These are phyloP conservation scores for Alternaria arbusti DNA, from an alignment of 2,329 filamentous ascomycete species.

Conservation along the genomic window DNA sequence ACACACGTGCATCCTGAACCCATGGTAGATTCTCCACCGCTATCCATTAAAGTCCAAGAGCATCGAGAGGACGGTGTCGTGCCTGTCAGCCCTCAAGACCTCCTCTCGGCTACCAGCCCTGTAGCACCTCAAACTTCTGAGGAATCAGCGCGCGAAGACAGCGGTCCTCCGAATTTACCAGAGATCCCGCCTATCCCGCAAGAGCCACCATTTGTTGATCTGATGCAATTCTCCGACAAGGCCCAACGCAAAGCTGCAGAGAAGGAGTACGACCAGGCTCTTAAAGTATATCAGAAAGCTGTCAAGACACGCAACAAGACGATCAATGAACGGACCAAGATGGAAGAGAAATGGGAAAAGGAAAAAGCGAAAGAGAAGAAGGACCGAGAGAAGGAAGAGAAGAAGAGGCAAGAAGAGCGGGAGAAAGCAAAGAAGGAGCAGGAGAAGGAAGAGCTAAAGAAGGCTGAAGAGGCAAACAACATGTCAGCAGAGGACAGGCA, in stretches of 20 bases:
- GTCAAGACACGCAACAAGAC: constrained; percentile 71
- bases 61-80: constrained; percentile 48
- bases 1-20: constrained; percentile 17
- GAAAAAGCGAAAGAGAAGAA: constrained; percentile 34
- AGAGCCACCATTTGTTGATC: constrained; percentile 63
- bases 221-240: constrained; percentile 67
- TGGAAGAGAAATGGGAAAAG: constrained; percentile 54
- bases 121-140: background rate
- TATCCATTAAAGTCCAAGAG: constrained; percentile 58
- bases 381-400: constrained; percentile 15
- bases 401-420: constrained; percentile 30
- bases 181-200: constrained; percentile 60
- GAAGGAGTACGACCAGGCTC: constrained; percentile 67
- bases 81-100: constrained; percentile 37
- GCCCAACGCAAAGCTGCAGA: constrained; percentile 71
- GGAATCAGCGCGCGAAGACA: background rate
- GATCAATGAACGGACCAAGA: constrained; percentile 67
- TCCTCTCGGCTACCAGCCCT: constrained; percentile 27
- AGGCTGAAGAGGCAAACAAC: constrained; percentile 19
- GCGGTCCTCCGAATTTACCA: constrained; percentile 45
- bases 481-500: constrained; percentile 10
- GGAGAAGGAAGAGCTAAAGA: constrained; percentile 22
- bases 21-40: constrained; percentile 46
- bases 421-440: constrained; percentile 10
- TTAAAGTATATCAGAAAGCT: constrained; percentile 70